phyloP scores from a whole-genome alignment of 2,329 filamentous ascomycete species.

The Colletotrichum magnum region DNA sequence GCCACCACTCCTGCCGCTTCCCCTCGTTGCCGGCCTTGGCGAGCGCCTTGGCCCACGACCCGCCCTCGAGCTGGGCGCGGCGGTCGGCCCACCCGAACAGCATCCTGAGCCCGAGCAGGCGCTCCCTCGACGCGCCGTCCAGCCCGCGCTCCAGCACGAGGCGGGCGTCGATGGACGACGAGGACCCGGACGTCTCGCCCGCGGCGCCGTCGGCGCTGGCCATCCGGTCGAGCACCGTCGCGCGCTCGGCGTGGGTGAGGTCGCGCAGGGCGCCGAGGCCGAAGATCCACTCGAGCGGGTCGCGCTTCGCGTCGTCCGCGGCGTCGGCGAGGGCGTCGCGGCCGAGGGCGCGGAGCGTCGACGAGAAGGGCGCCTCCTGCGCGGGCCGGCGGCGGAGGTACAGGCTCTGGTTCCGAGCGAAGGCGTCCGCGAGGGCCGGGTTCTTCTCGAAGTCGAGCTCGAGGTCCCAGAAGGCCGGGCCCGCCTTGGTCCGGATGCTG shows the following conservation, averaged over 20 bases:
- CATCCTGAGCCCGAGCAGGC: constrained; percentile 63
- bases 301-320: constrained; percentile 50
- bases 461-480: constrained; percentile 84
- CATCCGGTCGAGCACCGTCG: constrained; percentile 69
- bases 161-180: constrained; percentile 75
- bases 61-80: constrained; percentile 53
- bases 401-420: constrained; percentile 79
- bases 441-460: constrained; percentile 80
- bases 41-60: constrained; percentile 41
- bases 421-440: constrained; percentile 72
- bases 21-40: constrained; percentile 37
- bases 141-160: constrained; percentile 73
- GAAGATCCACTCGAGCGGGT: constrained; percentile 83
- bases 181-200: constrained; percentile 55
- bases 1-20: constrained; percentile 64
- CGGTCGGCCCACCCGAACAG: constrained; percentile 71
- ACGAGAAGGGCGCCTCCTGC: constrained; percentile 78
- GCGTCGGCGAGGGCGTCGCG: constrained; percentile 45
- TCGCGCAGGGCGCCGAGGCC: constrained; percentile 67
- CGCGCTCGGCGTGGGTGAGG: constrained; percentile 77
- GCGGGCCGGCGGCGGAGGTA: constrained; percentile 80
- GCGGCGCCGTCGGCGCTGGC: constrained; percentile 63
- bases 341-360: constrained; percentile 81
- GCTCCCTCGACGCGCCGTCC: constrained; percentile 56
- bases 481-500: constrained; percentile 71